Percentiles rank a stretch among this genome's conserved stretches.
These are phyloP conservation scores for Yamadazyma taylorii DNA, from an alignment of 1,139 yeast genomes.

Conservation along the genomic window DNA sequence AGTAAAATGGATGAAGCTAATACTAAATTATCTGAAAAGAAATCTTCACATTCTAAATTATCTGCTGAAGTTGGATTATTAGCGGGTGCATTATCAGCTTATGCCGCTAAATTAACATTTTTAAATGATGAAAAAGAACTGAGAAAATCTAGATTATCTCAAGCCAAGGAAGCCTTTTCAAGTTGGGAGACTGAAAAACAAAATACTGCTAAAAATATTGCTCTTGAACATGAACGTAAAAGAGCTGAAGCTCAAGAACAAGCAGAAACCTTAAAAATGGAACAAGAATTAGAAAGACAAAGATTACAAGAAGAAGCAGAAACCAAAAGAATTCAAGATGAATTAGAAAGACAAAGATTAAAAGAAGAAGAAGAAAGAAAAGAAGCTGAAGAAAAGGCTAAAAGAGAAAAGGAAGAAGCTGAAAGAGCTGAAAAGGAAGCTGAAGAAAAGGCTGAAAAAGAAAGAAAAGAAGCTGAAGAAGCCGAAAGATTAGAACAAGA, in stretches of 20 bases:
- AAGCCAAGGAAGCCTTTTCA: conserved; percentile 41
- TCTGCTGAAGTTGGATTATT: conserved; percentile 47
- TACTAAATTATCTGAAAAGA: conserved; percentile 37
- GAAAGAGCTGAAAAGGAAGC: conserved; percentile 21
- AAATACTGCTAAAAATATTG: conserved; percentile 36
- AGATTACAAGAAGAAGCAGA: conserved; percentile 37
- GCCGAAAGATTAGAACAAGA: conserved; percentile 14
- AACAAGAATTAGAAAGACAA: conserved; percentile 47
- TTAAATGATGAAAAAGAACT: conserved; percentile 40
- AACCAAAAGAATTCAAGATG: conserved; percentile 29
- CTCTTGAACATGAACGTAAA: conserved; percentile 45
- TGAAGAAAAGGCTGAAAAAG: conserved; percentile 22
- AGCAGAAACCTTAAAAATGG: conserved; percentile 45
- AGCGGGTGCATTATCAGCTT: conserved; percentile 44
- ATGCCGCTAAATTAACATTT: conserved; percentile 42
- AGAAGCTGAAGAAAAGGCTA: conserved; percentile 22
- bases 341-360: conserved; percentile 32
- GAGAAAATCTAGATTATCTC: conserved; percentile 37
- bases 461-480: conserved; percentile 8
- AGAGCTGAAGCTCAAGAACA: conserved; percentile 50
- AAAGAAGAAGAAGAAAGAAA: conserved; percentile 31
- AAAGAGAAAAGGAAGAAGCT: conserved; percentile 29
- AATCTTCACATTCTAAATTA: conserved; percentile 36
- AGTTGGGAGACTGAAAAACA: conserved; percentile 49
- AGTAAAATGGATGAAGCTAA: conserved; percentile 34